Evolutionary conservation across 306 rosid species (phyloP).

Genomic region (Fragaria iinumae): DNA sequence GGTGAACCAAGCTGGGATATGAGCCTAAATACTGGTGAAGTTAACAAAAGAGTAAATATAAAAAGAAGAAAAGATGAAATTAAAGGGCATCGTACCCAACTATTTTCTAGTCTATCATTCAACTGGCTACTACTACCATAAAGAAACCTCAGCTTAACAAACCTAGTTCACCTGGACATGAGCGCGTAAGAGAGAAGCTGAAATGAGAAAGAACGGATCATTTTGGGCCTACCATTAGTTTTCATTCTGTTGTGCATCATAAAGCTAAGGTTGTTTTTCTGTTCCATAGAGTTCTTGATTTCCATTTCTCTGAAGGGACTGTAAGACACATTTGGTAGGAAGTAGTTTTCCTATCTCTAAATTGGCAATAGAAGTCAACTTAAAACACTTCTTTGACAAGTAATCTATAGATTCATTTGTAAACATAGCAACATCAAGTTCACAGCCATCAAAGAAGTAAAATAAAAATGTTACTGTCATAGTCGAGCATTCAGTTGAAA

Average conservation of each 20-base stretch:
- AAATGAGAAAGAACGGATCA: slow-evolving; percentile 12
- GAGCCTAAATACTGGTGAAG: neutral
- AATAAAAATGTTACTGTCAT: neutral
- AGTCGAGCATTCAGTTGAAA: neutral
- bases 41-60: neutral
- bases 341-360: slow-evolving; percentile 5
- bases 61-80: neutral
- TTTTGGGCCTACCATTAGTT: neutral
- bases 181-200: slow-evolving; percentile 16
- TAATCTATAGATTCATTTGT: neutral
- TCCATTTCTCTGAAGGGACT: slow-evolving; percentile 29
- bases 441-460: neutral
- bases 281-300: slow-evolving; percentile 53
- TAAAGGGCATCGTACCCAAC: neutral
- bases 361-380: neutral
- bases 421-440: neutral
- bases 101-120: slow-evolving; percentile 16
- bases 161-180: slow-evolving; percentile 25
- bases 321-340: neutral
- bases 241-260: slow-evolving; percentile 33
- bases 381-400: neutral
- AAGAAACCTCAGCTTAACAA: slow-evolving; percentile 23
- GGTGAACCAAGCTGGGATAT: neutral
- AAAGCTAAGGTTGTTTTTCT: slow-evolving; percentile 39
- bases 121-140: slow-evolving; percentile 33